Evolutionary conservation across 2,329 filamentous ascomycete species (phyloP), one percentile per base, ranked within the genome.

Genomic region (Fonsecaea multimorphosa): DNA sequence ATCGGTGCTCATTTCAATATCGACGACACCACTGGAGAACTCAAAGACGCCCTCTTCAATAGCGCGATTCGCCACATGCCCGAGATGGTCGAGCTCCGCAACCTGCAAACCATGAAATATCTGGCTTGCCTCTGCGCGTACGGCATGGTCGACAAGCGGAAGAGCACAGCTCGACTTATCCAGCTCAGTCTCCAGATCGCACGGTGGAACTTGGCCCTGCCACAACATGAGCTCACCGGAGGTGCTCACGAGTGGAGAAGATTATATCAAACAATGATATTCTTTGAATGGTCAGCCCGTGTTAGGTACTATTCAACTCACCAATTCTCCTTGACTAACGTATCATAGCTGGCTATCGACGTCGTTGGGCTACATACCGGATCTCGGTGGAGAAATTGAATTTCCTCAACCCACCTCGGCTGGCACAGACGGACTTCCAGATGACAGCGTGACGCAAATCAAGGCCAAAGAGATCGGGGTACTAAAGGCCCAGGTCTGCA

Each of bases 121-220:
- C 44, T 49, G 7, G 44, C 44, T 49, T 49, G 44, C 44, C 44
- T 49, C 11, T 49, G 44, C 8, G 22, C 44, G 11, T 49, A 27
- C 22, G 44, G 44, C 11, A 49, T 49, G 44, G 11, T 49, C 44
- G 44, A 49, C 44, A 49, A 49, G 22, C 19, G 44, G 22, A 49
- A 49, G 44, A 49, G 22, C 44, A 49, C 44, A 12, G 44, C 22
- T 1, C 44, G 44, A 27, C 22, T 49, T 11, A 49, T 49, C 19
- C 44, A 49, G 19, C 44, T 49, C 19, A 27, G 44, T 27, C 44
- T 49, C 19, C 19, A 49, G 19, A 24, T 49, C 22, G 44, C 44
- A 9, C 44, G 44, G 22, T 49, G 44, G 44, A 49, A 49, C 44
- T 27, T 49, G 44, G 44, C 44, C 12, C 44, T 49, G 44, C 44